Base-by-base conservation (phyloP, 108 stramenopile species). In the Seminavis robusta region DNA sequence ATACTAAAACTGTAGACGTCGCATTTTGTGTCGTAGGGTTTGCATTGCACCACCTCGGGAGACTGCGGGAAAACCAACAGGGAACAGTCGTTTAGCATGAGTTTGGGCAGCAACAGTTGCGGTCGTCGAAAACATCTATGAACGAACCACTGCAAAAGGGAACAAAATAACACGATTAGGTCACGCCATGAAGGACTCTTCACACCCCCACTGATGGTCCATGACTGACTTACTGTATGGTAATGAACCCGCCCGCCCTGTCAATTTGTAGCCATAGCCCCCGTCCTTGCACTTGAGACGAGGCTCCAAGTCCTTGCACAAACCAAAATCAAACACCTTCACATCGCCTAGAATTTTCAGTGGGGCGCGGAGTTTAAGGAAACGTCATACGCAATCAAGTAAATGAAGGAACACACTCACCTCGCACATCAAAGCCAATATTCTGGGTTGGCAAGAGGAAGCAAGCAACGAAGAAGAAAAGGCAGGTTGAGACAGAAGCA, bases 1-100 rank as follows among this genome's bases (percentile, higher is more conserved):
- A 90, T 65, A 3, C 69, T 70, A 67, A 86, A 86, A 27, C 80
- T 82, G 52, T 71, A 90, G 0, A 83, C 78, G 47, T 90, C 88
- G 0, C 80, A 84, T 7, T 71, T 69, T 2, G 54, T 39, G 23
- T 69, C 75, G 69, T 86, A 90, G 20, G 80, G 67, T 41, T 66
- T 39, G 33, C 63, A 71, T 34, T 69, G 29, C 0, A 74, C 84
- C n/a, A 86, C 77, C 52, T 84, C 83, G 0, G 83, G 83, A n/a
- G 83, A 80, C 83, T 1, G 32, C 16, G 32, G 32, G 17, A 32
- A 52, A 52, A 33, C n/a, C 16, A 33, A 32, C 1, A 52, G 7
- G 25, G 4, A 47, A 47, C 1, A 24, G 24, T 1, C 15, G 46
- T 23, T 45, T 45, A n/a, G 16, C 44, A 19, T 16, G 17, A n/a